phyloP scores from a whole-genome alignment of 2,329 filamentous ascomycete species.

The Neopestalotiopsis sp. region DNA sequence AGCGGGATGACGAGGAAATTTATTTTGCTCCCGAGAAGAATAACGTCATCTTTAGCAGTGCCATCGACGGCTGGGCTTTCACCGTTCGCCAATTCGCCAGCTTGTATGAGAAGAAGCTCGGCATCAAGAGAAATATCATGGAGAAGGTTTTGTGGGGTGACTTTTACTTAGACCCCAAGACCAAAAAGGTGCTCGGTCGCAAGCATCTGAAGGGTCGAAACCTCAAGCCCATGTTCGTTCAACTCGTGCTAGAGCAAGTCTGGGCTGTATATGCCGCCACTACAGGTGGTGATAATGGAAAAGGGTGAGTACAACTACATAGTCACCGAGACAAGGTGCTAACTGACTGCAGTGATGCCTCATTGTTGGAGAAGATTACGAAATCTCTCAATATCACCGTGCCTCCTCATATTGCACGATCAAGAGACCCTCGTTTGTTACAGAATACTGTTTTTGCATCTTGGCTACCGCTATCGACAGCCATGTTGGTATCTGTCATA shows the following conservation, averaged over 20 bases:
- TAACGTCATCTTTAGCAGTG: slow-evolving; percentile 98
- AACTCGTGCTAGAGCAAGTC: slow-evolving; percentile 91
- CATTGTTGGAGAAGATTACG: slow-evolving; percentile 89
- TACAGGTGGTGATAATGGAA: slow-evolving; percentile 79
- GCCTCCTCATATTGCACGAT: slow-evolving; percentile 81
- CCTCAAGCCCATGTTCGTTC: slow-evolving; percentile 96
- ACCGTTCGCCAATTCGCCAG: slow-evolving; percentile 92
- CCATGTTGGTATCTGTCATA: slow-evolving; percentile 89
- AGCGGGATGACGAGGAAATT: slow-evolving; percentile 93
- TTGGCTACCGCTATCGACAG: slow-evolving; percentile 93
- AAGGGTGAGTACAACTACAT: slow-evolving; percentile 65
- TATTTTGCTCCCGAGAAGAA: slow-evolving; percentile 99
- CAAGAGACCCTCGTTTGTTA: slow-evolving; percentile 81
- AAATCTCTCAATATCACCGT: slow-evolving; percentile 87
- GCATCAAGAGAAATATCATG: slow-evolving; percentile 85
- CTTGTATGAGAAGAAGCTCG: slow-evolving; percentile 95
- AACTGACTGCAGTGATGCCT: slow-evolving; percentile 65
- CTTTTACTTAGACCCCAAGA: slow-evolving; percentile 96
- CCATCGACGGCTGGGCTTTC: slow-evolving; percentile 98
- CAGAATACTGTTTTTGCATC: slow-evolving; percentile 85
- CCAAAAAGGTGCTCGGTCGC: slow-evolving; percentile 86
- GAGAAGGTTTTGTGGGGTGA: slow-evolving; percentile 98
- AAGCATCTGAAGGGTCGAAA: slow-evolving; percentile 93
- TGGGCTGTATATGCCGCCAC: slow-evolving; percentile 97
- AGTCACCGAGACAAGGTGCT: slow-evolving; percentile 23